Evolutionary conservation across 768 basidiomycete genomes (phyloP).

Genomic region (Pilatotrama ljubarskyi): DNA sequence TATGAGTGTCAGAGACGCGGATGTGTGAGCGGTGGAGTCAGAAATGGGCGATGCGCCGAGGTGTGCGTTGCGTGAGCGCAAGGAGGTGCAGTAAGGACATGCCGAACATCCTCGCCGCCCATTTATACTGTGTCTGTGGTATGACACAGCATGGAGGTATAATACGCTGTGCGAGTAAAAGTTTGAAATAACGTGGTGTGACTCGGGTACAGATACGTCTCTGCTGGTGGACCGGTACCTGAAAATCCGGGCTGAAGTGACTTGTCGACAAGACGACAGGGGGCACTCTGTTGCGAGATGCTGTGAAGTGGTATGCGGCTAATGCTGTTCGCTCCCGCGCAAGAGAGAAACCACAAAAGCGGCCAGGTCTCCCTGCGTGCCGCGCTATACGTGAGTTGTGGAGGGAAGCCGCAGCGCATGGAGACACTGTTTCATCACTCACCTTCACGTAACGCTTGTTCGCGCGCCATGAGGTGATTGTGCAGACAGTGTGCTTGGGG

Average conservation of each 20-base stretch:
- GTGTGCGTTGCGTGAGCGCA: neutral
- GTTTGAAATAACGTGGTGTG: constrained; percentile 15
- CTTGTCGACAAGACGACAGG: constrained; percentile 20
- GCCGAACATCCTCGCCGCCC: neutral
- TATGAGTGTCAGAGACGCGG: neutral
- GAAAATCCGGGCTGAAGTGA: constrained; percentile 19
- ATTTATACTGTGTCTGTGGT: constrained; percentile 7
- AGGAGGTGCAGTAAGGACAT: constrained; percentile 2
- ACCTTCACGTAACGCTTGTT: constrained; percentile 11
- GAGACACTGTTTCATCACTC: constrained; percentile 12
- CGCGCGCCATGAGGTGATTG: constrained; percentile 1
- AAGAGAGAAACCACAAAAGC: neutral
- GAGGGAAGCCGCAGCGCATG: constrained; percentile 14
- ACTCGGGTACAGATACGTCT: constrained; percentile 7
- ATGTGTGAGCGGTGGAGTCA: neutral
- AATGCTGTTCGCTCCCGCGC: constrained; percentile 14
- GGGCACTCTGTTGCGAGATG: constrained; percentile 10
- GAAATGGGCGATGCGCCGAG: neutral
- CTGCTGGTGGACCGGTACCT: constrained; percentile 14
- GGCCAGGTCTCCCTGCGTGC: neutral
- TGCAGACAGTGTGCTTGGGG: neutral
- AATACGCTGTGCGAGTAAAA: constrained; percentile 7
- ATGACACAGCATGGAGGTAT: constrained; percentile 11
- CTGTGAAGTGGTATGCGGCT: constrained; percentile 11
- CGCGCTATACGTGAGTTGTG: neutral